Conservation (phyloP, 148 eudicot genomes). For the Rhododendron ferrugineum region DNA sequence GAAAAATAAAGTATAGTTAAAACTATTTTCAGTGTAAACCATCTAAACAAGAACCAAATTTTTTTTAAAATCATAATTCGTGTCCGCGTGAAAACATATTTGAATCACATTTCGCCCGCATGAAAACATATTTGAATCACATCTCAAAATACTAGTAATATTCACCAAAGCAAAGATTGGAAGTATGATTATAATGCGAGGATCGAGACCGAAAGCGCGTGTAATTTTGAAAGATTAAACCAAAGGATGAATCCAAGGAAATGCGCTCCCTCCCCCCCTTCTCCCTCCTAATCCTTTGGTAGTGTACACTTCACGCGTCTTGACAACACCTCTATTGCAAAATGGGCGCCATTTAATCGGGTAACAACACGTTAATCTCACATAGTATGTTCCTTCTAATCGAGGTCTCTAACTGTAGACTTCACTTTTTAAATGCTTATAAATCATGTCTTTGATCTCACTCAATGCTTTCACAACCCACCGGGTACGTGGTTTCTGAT, state of each 20-base stretch:
- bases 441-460: conserved; percentile 1
- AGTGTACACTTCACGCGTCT: background rate
- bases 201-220: no score
- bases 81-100: no score
- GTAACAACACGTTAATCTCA: background rate
- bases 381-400: conserved; percentile 1
- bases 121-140: no score
- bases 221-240: no score
- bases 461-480: background rate
- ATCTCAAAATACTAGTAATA: no score
- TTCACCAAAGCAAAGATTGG: no score
- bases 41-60: no score
- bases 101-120: no score
- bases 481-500: background rate
- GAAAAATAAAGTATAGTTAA: no score
- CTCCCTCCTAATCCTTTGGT: background rate
- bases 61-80: no score
- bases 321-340: background rate
- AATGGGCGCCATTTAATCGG: background rate
- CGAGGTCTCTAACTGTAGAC: background rate
- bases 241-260: background rate
- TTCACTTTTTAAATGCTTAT: background rate
- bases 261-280: background rate
- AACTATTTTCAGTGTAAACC: no score
- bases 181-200: no score